A percentile compares a stretch with the other conserved stretches of the same genome.
These are phyloP conservation scores for Pyrenophora seminiperda DNA, from an alignment of 2,329 filamentous ascomycete genomes.

Conservation along the genomic window DNA sequence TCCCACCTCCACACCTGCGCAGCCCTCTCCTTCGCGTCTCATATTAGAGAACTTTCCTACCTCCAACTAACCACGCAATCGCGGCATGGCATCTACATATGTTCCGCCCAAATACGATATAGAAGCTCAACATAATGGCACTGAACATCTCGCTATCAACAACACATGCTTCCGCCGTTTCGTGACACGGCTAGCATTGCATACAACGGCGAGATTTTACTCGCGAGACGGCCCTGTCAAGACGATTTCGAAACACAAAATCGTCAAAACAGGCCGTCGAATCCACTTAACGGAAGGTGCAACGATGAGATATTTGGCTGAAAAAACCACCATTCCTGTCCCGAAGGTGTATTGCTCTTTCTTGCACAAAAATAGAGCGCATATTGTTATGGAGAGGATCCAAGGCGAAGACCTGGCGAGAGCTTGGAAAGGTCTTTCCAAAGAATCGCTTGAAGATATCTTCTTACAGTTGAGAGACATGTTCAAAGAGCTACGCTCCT, in stretches of 20 bases:
- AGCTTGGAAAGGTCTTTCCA: background rate
- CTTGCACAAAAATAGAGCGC: conserved; percentile 46
- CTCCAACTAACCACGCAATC: background rate
- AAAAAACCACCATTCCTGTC: conserved; percentile 53
- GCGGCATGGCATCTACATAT: conserved; percentile 16
- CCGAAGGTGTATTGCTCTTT: conserved; percentile 55
- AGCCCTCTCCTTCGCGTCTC: background rate
- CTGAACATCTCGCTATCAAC: conserved; percentile 43
- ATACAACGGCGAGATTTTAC: conserved; percentile 36
- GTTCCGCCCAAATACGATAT: conserved; percentile 16
- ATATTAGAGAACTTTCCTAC: background rate
- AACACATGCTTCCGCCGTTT: conserved; percentile 34
- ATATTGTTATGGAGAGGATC: conserved; percentile 56
- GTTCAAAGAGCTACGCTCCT: conserved; percentile 22
- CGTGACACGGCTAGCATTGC: conserved; percentile 32
- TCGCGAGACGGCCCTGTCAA: conserved; percentile 25
- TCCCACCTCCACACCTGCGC: too few relatives aligned
- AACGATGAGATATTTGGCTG: conserved; percentile 50
- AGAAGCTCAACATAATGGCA: conserved; percentile 38
- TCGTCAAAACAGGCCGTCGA: conserved; percentile 44
- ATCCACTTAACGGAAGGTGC: conserved; percentile 48
- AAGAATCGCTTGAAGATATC: background rate
- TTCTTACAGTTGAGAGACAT: conserved; percentile 24
- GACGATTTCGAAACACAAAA: conserved; percentile 33
- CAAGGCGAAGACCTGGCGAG: conserved; percentile 33